Evolutionary conservation across 73 alveolate genomes (phyloP).

Genomic region (Chromera velia): DNA sequence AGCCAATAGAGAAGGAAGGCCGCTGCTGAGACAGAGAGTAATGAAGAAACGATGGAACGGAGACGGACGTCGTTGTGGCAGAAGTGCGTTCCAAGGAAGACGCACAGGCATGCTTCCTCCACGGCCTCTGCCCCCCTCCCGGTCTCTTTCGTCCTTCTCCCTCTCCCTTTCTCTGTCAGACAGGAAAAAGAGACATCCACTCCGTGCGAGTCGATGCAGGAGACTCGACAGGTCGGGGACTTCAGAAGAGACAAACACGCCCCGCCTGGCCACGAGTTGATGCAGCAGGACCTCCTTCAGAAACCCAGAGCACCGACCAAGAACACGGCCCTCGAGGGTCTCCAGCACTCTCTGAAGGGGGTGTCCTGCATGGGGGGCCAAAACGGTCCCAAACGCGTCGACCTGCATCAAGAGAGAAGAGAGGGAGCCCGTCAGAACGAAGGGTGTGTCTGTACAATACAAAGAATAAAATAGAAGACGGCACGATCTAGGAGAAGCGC

Average conservation of each 20-base stretch:
- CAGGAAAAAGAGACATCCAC: constrained; percentile 15
- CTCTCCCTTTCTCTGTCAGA: not conserved
- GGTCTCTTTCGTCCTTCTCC: not conserved
- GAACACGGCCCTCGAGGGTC: not conserved
- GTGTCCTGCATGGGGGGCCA: not conserved
- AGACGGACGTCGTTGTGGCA: constrained; percentile 18
- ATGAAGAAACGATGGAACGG: constrained; percentile 43
- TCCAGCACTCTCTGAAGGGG: not conserved
- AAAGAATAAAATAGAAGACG: too few species aligned
- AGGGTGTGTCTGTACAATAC: too few species aligned
- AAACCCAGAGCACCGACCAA: not conserved
- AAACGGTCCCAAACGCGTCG: not conserved
- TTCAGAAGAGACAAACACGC: constrained; percentile 20
- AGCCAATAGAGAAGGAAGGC: not conserved
- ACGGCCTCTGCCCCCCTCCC: not conserved
- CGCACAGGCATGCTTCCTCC: not conserved
- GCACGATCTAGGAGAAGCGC: too few species aligned
- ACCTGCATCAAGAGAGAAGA: not conserved
- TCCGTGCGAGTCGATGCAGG: constrained; percentile 16
- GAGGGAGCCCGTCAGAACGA: too few species aligned
- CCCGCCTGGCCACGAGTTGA: constrained; percentile 41
- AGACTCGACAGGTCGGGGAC: constrained; percentile 6
- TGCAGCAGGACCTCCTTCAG: constrained; percentile 14
- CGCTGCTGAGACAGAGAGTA: constrained; percentile 32
- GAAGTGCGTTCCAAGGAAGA: constrained; percentile 19